phyloP scores from a whole-genome alignment of 73 alveolate genomes.

The Paramecium biaurelia region DNA sequence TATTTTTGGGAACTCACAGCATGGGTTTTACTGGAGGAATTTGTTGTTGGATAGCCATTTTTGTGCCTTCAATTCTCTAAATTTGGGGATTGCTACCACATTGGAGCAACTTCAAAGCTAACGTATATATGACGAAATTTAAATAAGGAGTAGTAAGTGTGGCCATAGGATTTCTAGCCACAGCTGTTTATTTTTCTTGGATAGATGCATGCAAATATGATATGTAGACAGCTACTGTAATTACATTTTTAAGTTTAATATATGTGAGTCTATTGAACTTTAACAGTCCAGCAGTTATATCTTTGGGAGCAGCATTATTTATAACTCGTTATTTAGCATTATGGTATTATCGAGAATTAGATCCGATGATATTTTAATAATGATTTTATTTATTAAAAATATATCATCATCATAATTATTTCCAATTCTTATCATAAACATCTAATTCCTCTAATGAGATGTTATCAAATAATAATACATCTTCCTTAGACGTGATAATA shows the following conservation, averaged over 20 bases:
- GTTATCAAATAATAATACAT: not conserved
- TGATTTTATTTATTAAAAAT: not conserved
- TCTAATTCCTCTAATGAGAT: not conserved
- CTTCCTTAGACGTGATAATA: not conserved
- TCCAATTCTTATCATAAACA: not conserved
- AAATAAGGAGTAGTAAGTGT: conserved; percentile 10
- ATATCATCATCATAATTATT: not conserved
- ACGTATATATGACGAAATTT: not conserved
- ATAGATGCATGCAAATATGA: conserved; percentile 4
- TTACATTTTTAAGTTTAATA: not conserved
- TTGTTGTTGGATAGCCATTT: conserved; percentile 25
- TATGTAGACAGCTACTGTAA: not conserved
- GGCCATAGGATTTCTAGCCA: conserved; percentile 1
- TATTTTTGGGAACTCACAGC: conserved; percentile 23
- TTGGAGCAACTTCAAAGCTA: not conserved
- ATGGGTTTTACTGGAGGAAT: not conserved
- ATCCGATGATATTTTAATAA: not conserved
- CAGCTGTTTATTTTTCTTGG: conserved; percentile 17
- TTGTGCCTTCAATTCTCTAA: conserved; percentile 10
- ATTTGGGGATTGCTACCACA: conserved; percentile 37
- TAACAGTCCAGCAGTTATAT: conserved; percentile 15
- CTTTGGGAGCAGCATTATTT: not conserved
- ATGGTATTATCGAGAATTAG: conserved; percentile 25
- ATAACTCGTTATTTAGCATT: not conserved
- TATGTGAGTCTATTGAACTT: not conserved